phyloP scores from a whole-genome alignment of 176 grass and related monocot genomes.

The Carex parvula region DNA sequence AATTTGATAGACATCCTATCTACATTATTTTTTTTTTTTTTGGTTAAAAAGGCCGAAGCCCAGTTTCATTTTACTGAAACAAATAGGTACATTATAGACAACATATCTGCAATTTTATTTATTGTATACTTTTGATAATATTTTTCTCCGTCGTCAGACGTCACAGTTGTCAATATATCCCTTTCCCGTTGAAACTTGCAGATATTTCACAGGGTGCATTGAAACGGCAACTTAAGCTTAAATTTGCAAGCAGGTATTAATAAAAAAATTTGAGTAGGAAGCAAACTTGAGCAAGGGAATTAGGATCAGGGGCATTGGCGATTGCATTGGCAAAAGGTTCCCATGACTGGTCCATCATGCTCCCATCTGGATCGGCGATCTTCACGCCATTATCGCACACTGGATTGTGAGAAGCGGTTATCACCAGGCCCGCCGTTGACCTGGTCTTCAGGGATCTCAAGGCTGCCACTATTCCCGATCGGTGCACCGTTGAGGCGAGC shows the following conservation, averaged over 20 bases:
- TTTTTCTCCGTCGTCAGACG: background rate
- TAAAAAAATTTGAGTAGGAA: background rate
- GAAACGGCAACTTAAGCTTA: background rate
- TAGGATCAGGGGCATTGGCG: conserved; percentile 52
- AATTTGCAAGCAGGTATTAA: background rate
- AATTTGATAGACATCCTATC: background rate
- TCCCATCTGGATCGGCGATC: conserved; percentile 79
- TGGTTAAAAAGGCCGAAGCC: no score
- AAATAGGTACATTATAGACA: no score
- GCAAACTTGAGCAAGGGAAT: conserved; percentile 59
- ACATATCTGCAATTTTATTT: background rate
- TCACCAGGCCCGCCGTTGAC: conserved; percentile 54
- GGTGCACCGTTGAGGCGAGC: conserved; percentile 72
- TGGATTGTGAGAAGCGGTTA: conserved; percentile 90
- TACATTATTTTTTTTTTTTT: no score
- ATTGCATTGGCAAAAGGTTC: conserved; percentile 82
- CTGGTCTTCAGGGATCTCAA: conserved; percentile 66
- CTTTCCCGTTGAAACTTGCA: no score
- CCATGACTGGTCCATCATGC: conserved; percentile 81
- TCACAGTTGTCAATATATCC: background rate
- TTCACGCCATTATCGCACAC: conserved; percentile 76
- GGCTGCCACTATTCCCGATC: conserved; percentile 60
- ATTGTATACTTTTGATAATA: background rate
- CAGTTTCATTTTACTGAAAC: no score
- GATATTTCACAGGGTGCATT: background rate